A percentile compares a stretch with the other conserved stretches of the same genome.
Evolutionary conservation across 2,329 filamentous ascomycete species (phyloP).

Genomic region (Penicillium italicum): DNA sequence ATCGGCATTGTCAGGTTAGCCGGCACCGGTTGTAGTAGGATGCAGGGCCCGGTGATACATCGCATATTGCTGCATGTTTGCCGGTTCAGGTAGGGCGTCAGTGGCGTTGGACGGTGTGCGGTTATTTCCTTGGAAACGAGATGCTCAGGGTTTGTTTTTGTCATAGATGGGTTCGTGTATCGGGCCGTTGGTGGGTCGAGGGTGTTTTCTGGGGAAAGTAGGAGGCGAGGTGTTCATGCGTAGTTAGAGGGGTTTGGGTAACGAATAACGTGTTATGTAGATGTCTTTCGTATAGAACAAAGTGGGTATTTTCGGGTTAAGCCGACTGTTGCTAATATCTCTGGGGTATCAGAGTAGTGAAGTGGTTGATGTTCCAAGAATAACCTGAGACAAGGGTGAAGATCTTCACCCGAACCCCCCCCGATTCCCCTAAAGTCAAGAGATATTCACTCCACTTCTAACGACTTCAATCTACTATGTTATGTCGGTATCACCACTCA

Average conservation of each 20-base stretch:
- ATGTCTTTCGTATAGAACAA: neutral
- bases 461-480: neutral
- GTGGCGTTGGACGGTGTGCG: neutral
- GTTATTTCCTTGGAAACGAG: neutral
- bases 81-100: neutral
- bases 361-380: neutral
- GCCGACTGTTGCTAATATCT: neutral
- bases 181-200: neutral
- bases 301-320: neutral
- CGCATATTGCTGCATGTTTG: neutral
- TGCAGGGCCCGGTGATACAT: neutral
- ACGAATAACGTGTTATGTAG: neutral
- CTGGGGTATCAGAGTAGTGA: neutral
- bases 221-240: neutral
- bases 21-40: neutral
- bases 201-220: neutral
- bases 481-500: neutral
- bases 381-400: neutral
- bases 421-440: neutral
- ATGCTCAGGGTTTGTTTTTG: too few species aligned
- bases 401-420: neutral
- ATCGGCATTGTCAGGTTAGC: neutral
- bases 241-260: neutral
- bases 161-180: neutral
- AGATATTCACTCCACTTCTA: neutral